Conservation (phyloP, 176 grass and related monocot genomes). For the Themeda triandra region DNA sequence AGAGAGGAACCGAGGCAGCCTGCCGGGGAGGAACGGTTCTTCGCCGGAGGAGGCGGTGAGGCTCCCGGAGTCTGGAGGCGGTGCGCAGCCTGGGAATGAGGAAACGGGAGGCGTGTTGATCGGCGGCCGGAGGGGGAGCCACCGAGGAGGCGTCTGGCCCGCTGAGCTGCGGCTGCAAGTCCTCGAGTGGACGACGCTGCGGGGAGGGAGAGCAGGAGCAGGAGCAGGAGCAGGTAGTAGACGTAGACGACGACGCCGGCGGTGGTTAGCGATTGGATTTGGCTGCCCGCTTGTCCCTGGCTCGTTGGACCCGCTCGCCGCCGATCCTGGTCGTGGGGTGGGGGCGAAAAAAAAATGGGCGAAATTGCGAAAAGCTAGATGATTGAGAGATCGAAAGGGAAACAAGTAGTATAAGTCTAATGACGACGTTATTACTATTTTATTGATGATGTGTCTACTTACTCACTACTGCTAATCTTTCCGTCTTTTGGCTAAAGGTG, state of each 20-base stretch:
- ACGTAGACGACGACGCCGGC: background rate
- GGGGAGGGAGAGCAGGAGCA: background rate
- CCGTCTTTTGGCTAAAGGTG: background rate
- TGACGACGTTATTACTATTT: background rate
- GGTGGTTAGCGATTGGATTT: background rate
- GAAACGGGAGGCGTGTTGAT: background rate
- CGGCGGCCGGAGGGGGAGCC: background rate
- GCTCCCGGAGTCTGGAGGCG: background rate
- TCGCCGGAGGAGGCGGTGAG: background rate
- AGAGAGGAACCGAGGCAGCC: background rate
- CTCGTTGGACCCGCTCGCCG: background rate
- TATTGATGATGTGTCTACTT: background rate
- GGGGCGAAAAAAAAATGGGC: background rate
- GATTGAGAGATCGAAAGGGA: background rate
- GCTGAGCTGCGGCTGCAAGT: background rate
- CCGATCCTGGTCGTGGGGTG: background rate
- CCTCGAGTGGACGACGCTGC: background rate
- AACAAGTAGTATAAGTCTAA: background rate
- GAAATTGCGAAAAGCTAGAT: background rate
- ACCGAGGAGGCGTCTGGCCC: background rate
- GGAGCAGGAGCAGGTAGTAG: background rate
- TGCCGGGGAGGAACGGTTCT: background rate
- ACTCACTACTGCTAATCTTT: background rate
- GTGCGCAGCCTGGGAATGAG: background rate
- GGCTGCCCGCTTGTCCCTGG: background rate